Evolutionary conservation across 495 filamentous ascomycete species (phyloP), one percentile per base, ranked within the genome.

Genomic region (Daldinia vernicosa): DNA sequence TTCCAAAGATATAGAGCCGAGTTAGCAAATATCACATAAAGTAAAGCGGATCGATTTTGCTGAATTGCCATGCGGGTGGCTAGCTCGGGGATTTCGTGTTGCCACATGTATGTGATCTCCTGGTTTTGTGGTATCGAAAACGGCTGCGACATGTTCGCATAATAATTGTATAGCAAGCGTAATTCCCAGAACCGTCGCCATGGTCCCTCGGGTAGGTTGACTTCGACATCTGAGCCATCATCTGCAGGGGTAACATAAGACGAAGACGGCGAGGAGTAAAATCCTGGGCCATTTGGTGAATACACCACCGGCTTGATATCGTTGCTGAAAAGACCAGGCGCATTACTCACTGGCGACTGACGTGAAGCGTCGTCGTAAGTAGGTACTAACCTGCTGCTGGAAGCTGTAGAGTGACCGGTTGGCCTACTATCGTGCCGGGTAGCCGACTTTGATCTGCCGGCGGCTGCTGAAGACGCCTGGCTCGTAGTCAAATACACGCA

Each of bases 141-240:
- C 24, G 75, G 70, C 19, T 77, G 70, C n/a, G 51, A 63, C 75
- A 77, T 75, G 54, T 58, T 67, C 8, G 63, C 60, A 9, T 67
- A 73, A 26, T 75, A 77, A 30, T 80, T 78, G 39, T 80, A 74
- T 30, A 82, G 60, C 35, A 82, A 56, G 17, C 77, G 70, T 22
- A 82, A 62, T 67, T 82, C 80, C 61, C 76, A 76, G 24, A 80
- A 47, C 9, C 80, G 76, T 35, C 80, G 72, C 67, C 74, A 71
- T 15, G 71, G 71, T 9, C 77, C 75, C 35, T 82, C 80, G 32
- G 74, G 73, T 0, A 78, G 55, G 30, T 72, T 67, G 39, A 77
- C 52, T 7, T 75, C 69, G 35, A 28, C 27, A 24, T 76, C 73
- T 12, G 56, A 39, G 9, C 63, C 40, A 2, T 76, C 72, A 9